Conservation (phyloP, 768 basidiomycete species). For the Gymnopilus dilepis region DNA sequence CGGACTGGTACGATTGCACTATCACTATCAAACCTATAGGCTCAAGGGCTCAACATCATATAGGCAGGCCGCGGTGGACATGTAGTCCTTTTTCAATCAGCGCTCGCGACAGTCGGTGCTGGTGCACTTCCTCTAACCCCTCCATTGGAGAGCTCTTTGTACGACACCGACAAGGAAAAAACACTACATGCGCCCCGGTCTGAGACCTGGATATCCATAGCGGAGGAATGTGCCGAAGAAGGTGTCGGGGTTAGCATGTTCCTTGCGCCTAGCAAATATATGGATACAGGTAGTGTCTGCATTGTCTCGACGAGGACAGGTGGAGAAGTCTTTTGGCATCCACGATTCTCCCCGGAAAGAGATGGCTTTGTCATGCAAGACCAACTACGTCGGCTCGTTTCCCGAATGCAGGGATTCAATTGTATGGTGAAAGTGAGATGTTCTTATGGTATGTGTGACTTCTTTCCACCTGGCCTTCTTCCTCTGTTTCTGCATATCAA, state of each 20-base stretch:
- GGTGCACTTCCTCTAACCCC: conserved; percentile 65
- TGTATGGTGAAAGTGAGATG: conserved; percentile 82
- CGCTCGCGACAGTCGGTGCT: conserved; percentile 70
- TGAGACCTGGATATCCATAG: conserved; percentile 79
- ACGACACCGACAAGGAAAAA: conserved; percentile 88
- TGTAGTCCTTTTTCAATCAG: conserved; percentile 71
- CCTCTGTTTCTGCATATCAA: conserved; percentile 19
- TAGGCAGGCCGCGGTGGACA: conserved; percentile 80
- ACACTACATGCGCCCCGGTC: conserved; percentile 81
- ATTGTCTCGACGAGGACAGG: conserved; percentile 76
- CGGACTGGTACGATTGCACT: conserved; percentile 59
- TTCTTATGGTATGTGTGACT: conserved; percentile 70
- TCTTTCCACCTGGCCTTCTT: conserved; percentile 6
- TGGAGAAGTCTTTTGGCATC: conserved; percentile 91
- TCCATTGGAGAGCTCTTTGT: conserved; percentile 65
- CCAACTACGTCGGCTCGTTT: conserved; percentile 74
- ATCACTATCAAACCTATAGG: neutral
- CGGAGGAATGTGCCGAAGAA: conserved; percentile 86
- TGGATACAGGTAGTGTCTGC: conserved; percentile 91
- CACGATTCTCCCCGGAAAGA: conserved; percentile 76
- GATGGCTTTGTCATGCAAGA: conserved; percentile 71
- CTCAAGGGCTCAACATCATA: neutral
- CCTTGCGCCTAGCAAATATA: conserved; percentile 76
- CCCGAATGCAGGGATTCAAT: conserved; percentile 78
- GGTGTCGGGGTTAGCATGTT: conserved; percentile 93